Percentiles rank a stretch among this genome's conserved stretches.
Evolutionary conservation across 495 filamentous ascomycete species (phyloP).

Genomic region (Neurospora tetrasperma): DNA sequence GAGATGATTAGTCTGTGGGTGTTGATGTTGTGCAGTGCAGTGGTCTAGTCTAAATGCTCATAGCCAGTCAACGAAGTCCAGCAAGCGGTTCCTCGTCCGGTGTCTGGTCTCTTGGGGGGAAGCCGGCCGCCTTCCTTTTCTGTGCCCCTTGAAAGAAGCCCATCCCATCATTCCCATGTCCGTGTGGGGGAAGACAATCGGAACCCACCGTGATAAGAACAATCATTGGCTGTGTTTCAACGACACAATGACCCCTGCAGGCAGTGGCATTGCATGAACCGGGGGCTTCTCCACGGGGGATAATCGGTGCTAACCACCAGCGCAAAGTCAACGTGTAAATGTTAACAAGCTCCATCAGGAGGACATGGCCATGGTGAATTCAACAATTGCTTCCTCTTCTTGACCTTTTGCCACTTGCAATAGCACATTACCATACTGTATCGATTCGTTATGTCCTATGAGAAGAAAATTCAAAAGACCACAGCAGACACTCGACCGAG

Average conservation of each 20-base stretch:
- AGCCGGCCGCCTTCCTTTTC: neutral
- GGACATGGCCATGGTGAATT: neutral
- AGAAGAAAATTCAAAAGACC: too few species aligned
- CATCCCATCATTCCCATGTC: neutral
- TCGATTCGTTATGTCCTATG: neutral
- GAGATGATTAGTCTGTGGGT: neutral
- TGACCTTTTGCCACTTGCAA: neutral
- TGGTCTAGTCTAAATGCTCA: neutral
- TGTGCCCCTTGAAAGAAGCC: neutral
- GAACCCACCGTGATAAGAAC: neutral
- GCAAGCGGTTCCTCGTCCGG: neutral
- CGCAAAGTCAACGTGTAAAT: neutral
- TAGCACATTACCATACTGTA: neutral
- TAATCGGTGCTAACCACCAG: conserved; percentile 11
- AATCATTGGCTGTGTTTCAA: neutral
- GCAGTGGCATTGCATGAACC: neutral
- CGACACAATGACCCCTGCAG: neutral
- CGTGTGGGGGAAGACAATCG: conserved; percentile 5
- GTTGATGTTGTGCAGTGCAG: neutral
- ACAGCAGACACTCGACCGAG: neutral
- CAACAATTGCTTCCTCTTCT: neutral
- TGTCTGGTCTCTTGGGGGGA: neutral
- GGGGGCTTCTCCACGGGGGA: neutral
- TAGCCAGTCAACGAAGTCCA: neutral
- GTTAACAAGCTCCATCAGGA: conserved; percentile 12